Evolutionary conservation across 176 grass and related monocot species (phyloP).

Genomic region (Triticum turgidum): DNA sequence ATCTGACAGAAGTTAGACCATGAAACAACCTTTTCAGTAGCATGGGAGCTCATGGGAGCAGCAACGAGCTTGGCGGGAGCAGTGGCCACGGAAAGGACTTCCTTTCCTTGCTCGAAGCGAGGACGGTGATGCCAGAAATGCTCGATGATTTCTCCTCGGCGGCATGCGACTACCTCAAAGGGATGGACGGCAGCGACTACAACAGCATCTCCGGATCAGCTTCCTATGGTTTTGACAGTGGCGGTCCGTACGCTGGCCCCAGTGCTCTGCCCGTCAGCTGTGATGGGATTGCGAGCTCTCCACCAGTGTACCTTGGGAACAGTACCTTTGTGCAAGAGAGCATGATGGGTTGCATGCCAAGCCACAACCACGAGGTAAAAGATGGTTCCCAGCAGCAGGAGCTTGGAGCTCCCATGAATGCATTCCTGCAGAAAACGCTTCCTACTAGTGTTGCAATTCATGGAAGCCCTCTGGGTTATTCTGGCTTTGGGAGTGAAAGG

Average conservation of each 20-base stretch:
- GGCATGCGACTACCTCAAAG: conserved; percentile 59
- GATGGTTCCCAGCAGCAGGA: conserved; percentile 21
- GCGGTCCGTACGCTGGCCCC: not conserved
- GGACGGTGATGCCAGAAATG: conserved; percentile 44
- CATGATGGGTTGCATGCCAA: conserved; percentile 11
- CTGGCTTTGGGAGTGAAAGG: conserved; percentile 11
- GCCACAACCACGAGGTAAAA: conserved; percentile 24
- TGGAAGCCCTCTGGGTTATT: not conserved
- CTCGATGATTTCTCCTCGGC: conserved; percentile 33
- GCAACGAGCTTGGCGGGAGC: conserved; percentile 1
- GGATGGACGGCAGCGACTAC: conserved; percentile 9
- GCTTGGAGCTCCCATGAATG: conserved; percentile 37
- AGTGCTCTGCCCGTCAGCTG: conserved; percentile 25
- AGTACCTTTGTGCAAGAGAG: not conserved
- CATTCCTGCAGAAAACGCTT: conserved; percentile 8
- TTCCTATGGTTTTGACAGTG: not conserved
- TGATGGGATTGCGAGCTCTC: conserved; percentile 6
- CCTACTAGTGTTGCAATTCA: conserved; percentile 4
- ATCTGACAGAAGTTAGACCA: not conserved
- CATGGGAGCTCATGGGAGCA: conserved; percentile 9
- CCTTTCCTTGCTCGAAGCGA: conserved; percentile 43
- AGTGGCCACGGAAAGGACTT: conserved; percentile 35
- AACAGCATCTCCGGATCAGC: conserved; percentile 14
- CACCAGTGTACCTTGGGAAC: conserved; percentile 22
- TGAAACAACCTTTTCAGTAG: conserved; percentile 28